A percentile compares a stretch with the other conserved stretches of the same genome.
Conservation (phyloP, 164 flowering plant genomes). For the Santalum album region DNA sequence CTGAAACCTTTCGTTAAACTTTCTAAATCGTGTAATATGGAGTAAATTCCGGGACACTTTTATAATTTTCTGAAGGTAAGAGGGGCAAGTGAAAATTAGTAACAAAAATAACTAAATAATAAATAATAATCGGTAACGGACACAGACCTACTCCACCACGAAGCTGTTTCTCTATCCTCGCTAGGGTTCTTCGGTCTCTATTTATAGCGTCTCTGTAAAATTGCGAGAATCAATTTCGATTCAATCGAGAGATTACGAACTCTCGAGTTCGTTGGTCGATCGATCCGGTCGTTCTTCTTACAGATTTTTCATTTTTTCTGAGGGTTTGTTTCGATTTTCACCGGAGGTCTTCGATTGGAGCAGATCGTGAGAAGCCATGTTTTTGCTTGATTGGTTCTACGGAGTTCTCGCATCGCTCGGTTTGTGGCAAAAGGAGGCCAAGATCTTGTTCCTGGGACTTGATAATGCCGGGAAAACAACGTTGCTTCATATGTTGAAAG, state of each 20-base stretch:
- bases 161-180: no score
- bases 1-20: no score
- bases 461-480: slow-evolving; percentile 36
- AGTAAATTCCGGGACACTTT: no score
- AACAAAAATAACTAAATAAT: no score
- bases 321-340: neutral
- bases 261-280: slow-evolving; percentile 3
- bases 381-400: slow-evolving; percentile 48
- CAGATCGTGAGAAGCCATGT: slow-evolving; percentile 30
- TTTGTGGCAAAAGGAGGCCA: slow-evolving; percentile 33
- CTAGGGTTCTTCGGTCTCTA: no score
- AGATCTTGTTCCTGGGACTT: slow-evolving; percentile 30
- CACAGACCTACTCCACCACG: no score
- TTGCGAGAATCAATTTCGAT: no score
- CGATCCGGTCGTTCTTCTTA: slow-evolving; percentile 7
- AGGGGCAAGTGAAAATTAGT: no score
- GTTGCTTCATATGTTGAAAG: slow-evolving; percentile 31
- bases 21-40: no score
- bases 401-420: slow-evolving; percentile 31
- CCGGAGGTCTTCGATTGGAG: neutral
- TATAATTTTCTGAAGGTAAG: no score
- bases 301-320: neutral
- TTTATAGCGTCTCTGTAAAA: no score
- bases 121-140: no score
- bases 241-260: neutral